Evolutionary conservation across 331 rosid genomes (phyloP).

Genomic region (Erythrophleum ivorense): DNA sequence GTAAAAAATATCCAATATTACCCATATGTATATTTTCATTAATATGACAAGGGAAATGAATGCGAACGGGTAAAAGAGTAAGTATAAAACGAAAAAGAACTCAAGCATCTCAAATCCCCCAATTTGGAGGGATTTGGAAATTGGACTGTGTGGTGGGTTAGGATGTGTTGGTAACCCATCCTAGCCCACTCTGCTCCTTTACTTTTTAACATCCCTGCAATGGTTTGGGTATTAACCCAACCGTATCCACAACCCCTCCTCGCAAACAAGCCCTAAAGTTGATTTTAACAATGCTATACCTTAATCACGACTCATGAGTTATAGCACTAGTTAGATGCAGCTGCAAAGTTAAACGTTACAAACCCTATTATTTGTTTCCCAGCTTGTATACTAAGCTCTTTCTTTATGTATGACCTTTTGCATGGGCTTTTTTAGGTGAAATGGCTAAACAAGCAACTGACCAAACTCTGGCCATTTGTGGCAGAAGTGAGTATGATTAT

Average conservation of each 20-base stretch:
- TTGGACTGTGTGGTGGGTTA: not conserved
- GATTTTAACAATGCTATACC: not conserved
- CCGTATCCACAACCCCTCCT: not conserved
- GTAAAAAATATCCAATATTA: not conserved
- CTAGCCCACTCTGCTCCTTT: not conserved
- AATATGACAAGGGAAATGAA: not conserved
- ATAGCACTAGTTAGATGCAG: not conserved
- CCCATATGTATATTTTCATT: not conserved
- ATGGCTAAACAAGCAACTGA: constrained; percentile 91
- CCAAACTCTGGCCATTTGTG: constrained; percentile 92
- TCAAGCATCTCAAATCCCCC: not conserved
- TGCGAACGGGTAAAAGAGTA: not conserved
- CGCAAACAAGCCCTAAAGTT: not conserved
- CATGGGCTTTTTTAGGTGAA: constrained; percentile 70
- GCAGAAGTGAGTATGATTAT: constrained; percentile 75
- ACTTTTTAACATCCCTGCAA: not conserved
- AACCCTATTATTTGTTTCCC: constrained; percentile 8
- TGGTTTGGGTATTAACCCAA: not conserved
- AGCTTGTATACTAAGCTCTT: not conserved
- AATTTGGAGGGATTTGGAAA: not conserved
- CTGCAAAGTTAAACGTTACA: constrained; percentile 3
- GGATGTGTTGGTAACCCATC: not conserved
- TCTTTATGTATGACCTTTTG: not conserved
- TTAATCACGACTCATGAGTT: not conserved
- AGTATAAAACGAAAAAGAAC: not conserved